Percentiles rank a stretch among this genome's conserved stretches.
phyloP scores from a whole-genome alignment of 768 basidiomycete genomes.

The Collybia sordida region DNA sequence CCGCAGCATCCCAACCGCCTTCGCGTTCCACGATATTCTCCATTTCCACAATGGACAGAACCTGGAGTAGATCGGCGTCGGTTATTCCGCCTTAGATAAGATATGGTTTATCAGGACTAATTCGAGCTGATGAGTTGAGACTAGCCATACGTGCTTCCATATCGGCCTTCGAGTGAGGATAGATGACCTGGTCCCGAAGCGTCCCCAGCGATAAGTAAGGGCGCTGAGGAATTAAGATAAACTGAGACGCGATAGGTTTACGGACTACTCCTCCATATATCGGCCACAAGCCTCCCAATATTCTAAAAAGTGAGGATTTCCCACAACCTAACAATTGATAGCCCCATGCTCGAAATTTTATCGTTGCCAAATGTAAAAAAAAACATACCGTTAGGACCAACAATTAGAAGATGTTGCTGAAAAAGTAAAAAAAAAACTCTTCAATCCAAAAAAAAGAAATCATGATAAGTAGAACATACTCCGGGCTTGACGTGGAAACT shows the following conservation, averaged over 20 bases:
- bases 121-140: neutral
- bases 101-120: neutral
- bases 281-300: slow-evolving; percentile 95
- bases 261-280: slow-evolving; percentile 79
- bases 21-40: slow-evolving; percentile 85
- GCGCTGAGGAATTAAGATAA: slow-evolving; percentile 94
- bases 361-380: neutral
- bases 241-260: slow-evolving; percentile 85
- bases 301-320: slow-evolving; percentile 93
- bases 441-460: no score
- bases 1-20: slow-evolving; percentile 91
- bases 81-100: slow-evolving; percentile 56
- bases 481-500: slow-evolving; percentile 90
- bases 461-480: slow-evolving; percentile 37
- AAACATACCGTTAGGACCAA: slow-evolving; percentile 83
- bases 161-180: slow-evolving; percentile 80
- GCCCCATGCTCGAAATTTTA: neutral
- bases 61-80: slow-evolving; percentile 69
- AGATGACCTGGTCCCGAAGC: slow-evolving; percentile 93
- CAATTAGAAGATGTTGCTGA: slow-evolving; percentile 88
- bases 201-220: slow-evolving; percentile 95
- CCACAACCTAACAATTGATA: slow-evolving; percentile 60
- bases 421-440: no score
- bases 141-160: slow-evolving; percentile 70
- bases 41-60: slow-evolving; percentile 83